Evolutionary conservation across 2,329 filamentous ascomycete species (phyloP).

Genomic region (Simplicillium sp.): DNA sequence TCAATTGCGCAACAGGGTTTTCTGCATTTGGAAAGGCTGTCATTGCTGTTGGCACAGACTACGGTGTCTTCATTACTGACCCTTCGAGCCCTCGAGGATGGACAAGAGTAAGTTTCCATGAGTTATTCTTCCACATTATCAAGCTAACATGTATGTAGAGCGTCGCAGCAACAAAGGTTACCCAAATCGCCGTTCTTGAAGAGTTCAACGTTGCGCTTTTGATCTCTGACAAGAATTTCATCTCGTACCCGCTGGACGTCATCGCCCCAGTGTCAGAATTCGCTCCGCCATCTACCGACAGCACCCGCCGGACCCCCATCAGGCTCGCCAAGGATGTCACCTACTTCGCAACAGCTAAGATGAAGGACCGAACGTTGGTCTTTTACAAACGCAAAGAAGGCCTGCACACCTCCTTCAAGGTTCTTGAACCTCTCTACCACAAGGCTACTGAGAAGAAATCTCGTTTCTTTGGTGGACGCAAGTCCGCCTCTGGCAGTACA

Average conservation of each 20-base stretch:
- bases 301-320: slow-evolving; percentile 76
- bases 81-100: slow-evolving; percentile 84
- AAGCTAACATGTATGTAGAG: slow-evolving; percentile 39
- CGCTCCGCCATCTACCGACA: slow-evolving; percentile 57
- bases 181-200: slow-evolving; percentile 88
- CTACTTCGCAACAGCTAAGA: slow-evolving; percentile 90
- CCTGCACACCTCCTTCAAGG: slow-evolving; percentile 89
- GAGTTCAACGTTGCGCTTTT: slow-evolving; percentile 91
- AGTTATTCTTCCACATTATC: neutral
- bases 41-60: slow-evolving; percentile 91
- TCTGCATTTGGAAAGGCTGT: slow-evolving; percentile 74
- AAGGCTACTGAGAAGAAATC: slow-evolving; percentile 80
- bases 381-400: slow-evolving; percentile 97
- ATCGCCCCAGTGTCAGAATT: slow-evolving; percentile 57
- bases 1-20: slow-evolving; percentile 92
- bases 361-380: slow-evolving; percentile 92
- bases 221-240: slow-evolving; percentile 81
- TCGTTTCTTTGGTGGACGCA: slow-evolving; percentile 53
- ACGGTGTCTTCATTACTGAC: slow-evolving; percentile 84
- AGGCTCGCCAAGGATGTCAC: slow-evolving; percentile 88
- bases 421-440: slow-evolving; percentile 90
- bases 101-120: slow-evolving; percentile 57
- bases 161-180: slow-evolving; percentile 67
- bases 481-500: slow-evolving; percentile 58
- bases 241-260: slow-evolving; percentile 88